Evolutionary conservation across 2,329 filamentous ascomycete genomes (phyloP), one percentile per base, ranked within the genome.

Genomic region (Colletotrichum lentis): DNA sequence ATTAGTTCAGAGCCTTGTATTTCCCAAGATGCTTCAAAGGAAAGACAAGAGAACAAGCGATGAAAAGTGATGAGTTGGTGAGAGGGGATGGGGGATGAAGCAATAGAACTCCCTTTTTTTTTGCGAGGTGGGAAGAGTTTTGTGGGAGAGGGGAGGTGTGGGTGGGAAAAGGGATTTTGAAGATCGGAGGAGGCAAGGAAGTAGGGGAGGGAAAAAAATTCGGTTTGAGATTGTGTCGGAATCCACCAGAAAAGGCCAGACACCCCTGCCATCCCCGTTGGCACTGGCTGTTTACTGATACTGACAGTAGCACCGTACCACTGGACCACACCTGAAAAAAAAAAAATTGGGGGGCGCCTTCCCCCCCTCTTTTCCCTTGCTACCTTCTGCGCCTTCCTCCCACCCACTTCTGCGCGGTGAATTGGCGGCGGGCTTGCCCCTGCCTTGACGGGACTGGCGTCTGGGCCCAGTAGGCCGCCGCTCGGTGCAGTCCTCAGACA

Each of bases 21-120:
- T 73, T 77, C 76, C 79, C 76, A 78, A 78, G 76, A 79, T 79
- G 79, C 78, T 81, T 81, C 79, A 81, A 82, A 82, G 80, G 78
- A 82, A 79, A 77, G 77, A 81, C 78, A 76, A 82, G 80, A 75
- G 77, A 79, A 78, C 77, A 69, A 66, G 55, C 70, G 69, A 68
- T 68, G 70, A 70, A 59, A 58, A 75, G 71, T 63, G 66, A 57
- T 57, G 53, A 62, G 60, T 65, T 43, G 41, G 44, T 67, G 57
- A 60, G 56, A 50, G 46, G 56, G 46, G 64, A 64, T 72, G 72
- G 72, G 73, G 31, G 74, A 49, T 49, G 71, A 75, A 72, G 74
- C 64, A 67, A 54, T 73, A 73, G 73, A 71, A 62, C 61, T 70
- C 70, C 68, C 68, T 69, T 74, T 76, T 74, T 76, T 69, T 74